Evolutionary conservation across 306 rosid species (phyloP).

Genomic region (Begonia fuchsioides): DNA sequence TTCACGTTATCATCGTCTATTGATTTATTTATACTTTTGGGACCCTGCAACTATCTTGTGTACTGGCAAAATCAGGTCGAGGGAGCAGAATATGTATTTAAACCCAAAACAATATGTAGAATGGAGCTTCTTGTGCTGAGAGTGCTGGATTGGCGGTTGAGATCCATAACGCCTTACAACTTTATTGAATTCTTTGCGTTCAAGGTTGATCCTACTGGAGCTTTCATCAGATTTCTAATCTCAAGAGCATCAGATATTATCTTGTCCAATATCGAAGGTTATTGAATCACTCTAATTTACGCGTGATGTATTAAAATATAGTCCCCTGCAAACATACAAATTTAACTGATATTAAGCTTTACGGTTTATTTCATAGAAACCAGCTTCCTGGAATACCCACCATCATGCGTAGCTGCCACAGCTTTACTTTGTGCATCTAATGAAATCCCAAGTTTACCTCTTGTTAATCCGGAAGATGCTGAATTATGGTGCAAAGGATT

Average conservation of each 20-base stretch:
- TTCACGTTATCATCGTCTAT: no score
- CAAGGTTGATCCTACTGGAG: constrained; percentile 56
- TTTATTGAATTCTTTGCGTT: constrained; percentile 60
- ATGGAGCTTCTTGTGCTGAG: constrained; percentile 76
- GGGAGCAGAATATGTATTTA: constrained; percentile 63
- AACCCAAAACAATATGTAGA: constrained; percentile 53
- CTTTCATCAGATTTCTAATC: constrained; percentile 37
- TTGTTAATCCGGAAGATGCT: constrained; percentile 63
- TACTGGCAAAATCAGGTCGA: constrained; percentile 27
- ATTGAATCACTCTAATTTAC: not conserved
- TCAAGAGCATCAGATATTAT: constrained; percentile 67
- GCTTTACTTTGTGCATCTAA: constrained; percentile 78
- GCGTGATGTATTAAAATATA: no score
- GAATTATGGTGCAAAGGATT: constrained; percentile 93
- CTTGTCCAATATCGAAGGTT: constrained; percentile 59
- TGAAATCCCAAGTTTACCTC: constrained; percentile 64
- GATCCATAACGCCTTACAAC: constrained; percentile 78
- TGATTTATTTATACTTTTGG: no score
- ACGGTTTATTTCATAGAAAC: constrained; percentile 33
- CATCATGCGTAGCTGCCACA: constrained; percentile 96
- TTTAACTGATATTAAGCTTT: not conserved
- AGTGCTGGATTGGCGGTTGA: constrained; percentile 74
- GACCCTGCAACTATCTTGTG: no score
- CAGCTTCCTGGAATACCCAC: constrained; percentile 77
- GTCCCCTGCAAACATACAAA: not conserved